Conservation (phyloP, 345 rosid genomes). For the Pistacia atlantica region DNA sequence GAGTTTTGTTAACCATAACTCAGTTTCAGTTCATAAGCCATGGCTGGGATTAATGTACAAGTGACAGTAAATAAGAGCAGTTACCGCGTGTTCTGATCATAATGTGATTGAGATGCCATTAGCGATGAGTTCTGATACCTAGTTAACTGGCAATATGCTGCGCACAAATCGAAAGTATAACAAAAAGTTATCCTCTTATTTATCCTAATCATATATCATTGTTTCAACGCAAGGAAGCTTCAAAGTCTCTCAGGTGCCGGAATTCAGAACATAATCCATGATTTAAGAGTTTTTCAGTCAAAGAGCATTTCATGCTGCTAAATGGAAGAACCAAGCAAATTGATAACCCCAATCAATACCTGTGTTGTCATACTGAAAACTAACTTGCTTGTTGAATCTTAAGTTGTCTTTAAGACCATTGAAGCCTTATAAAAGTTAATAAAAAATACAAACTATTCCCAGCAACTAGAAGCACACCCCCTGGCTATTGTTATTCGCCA, state of each 20-base stretch:
- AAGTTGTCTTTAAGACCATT: neutral
- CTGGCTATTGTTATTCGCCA: neutral
- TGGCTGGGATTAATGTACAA: neutral
- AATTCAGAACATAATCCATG: neutral
- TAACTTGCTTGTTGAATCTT: neutral
- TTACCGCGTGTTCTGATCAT: neutral
- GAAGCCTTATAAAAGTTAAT: neutral
- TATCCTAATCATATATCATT: neutral
- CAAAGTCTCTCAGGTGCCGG: neutral
- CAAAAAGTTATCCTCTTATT: neutral
- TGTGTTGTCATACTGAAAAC: neutral
- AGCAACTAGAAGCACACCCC: neutral
- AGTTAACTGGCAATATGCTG: slow-evolving; percentile 5
- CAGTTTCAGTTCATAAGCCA: no score
- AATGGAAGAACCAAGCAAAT: neutral
- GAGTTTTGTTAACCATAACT: neutral
- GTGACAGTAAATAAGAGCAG: neutral
- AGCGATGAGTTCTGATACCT: neutral
- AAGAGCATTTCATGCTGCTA: neutral
- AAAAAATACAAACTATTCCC: neutral
- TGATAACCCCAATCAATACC: neutral
- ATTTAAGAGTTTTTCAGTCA: neutral
- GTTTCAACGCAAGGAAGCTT: neutral
- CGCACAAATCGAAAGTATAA: neutral
- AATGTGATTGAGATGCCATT: neutral